These are phyloP conservation scores for Podochytrium sp. DNA, from an alignment of 192 early-diverging fungal genomes.

Conservation along the genomic window DNA sequence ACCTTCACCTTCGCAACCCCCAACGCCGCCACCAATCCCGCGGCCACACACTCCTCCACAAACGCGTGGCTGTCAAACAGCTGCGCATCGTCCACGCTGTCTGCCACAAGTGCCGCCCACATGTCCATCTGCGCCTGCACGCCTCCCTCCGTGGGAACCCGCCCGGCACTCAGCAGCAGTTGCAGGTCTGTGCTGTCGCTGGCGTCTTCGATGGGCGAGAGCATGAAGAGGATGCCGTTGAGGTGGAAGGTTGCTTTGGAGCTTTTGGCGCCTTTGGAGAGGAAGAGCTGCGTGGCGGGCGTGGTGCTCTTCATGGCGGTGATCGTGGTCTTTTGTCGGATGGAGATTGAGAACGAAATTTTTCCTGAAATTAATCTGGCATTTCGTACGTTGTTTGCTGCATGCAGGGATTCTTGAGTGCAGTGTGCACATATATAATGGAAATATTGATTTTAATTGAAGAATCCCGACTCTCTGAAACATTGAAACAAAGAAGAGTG, in stretches of 20 bases:
- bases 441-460: too few relatives aligned
- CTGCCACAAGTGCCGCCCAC: slow-evolving; percentile 20
- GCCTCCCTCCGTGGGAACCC: not conserved
- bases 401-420: too few relatives aligned
- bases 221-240: slow-evolving; percentile 18
- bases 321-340: too few relatives aligned
- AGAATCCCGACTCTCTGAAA: too few relatives aligned
- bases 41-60: slow-evolving; percentile 9
- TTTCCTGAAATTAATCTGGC: too few relatives aligned
- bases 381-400: too few relatives aligned
- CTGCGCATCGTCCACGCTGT: not conserved
- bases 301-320: too few relatives aligned
- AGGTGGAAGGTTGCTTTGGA: slow-evolving; percentile 23
- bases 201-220: slow-evolving; percentile 4
- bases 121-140: slow-evolving; percentile 5
- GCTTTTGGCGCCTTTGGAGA: slow-evolving; percentile 15
- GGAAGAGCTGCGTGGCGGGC: slow-evolving; percentile 16
- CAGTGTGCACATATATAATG: too few relatives aligned
- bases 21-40: slow-evolving; percentile 12
- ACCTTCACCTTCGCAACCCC: slow-evolving; percentile 6
- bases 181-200: not conserved
- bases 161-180: not conserved
- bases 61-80: slow-evolving; percentile 8
- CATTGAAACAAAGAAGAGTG: too few relatives aligned
- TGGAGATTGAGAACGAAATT: too few relatives aligned